Base-by-base conservation (phyloP, 768 basidiomycete genomes). In the Xerocomellus dryophilus region DNA sequence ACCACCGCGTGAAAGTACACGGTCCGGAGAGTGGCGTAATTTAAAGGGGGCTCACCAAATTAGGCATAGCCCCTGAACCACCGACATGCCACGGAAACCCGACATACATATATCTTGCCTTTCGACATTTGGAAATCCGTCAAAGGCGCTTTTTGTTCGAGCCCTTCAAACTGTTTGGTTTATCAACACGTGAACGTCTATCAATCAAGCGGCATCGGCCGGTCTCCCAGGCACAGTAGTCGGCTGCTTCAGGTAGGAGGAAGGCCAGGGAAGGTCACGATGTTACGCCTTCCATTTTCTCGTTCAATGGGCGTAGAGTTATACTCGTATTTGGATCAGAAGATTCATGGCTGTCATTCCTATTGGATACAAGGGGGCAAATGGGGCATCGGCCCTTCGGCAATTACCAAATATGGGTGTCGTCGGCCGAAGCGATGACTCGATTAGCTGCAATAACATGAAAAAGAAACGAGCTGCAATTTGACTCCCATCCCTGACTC, bases 351-450 rank as follows among this genome's bases (percentile, higher is more conserved):
- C 9, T 12, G 12, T 35, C 32, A 7, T 50, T 51, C 41, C 27
- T 18, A 31, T 52, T 46, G 54, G 54, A 32, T 39, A 10, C 53
- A 35, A 36, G 23, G 45, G 4, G 34, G 15, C 11, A 39, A 55
- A 11, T 15, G 32, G 32, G 23, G 34, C 3, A n/a, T 64, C 67
- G 68, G 66, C 52, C 40, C 55, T 68, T 58, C 61, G 66, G 64
- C 6, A 1, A 56, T 54, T 10, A 39, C 64, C 51, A 46, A 2
- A 57, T 55, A 17, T 55, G 53, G 64, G 2, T 12, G 9, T 66
- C 66, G 70, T 34, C 32, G 32, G 69, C 68, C 67, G 67, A 70
- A 38, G 20, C 2, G 14, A 41, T 48, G 66, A 71, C 63, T 57
- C 59, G 58, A 57, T 50, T 54, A 53, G 12, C 41, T 20, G 38